Evolutionary conservation across 2,329 filamentous ascomycete genomes (phyloP), one percentile per base, ranked within the genome.

Genomic region (Botrytis byssoidea): DNA sequence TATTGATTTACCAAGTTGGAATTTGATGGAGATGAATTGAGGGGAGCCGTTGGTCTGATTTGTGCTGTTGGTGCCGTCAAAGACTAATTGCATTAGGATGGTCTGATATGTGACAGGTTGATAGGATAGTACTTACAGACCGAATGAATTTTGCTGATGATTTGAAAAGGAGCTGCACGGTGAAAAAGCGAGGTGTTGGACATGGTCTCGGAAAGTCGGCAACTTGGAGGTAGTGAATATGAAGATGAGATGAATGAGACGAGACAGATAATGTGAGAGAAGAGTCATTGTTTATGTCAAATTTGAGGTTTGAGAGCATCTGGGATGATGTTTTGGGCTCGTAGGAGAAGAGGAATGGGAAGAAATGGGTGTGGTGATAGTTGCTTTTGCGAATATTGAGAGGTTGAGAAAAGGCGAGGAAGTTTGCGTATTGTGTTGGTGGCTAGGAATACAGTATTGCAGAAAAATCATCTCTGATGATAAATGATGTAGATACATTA

Each of bases 21-120:
- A 29, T 4, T 42, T 6, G 20, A 9, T 44, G 1, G 25, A 29
- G 32, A 2, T 12, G 9, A 25, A 2, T 37, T 25, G 22, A 40
- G 22, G 32, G 12, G 2, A 61, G 12, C 4, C 0, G 59, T 44
- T 40, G 25, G 12, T 42, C 16, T 64, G 35, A 32, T 44, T 29
- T 0, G 14, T 5, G 4, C 1, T 20, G 1, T 12, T 29, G 25
- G 8, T 44, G 9, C 25, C 18, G 14, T 10, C 9, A 18, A 12
- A 12, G 35, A 44, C 37, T 64, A 8, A 3, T 44, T 29, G 7
- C 1, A 18, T 32, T 14, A 22, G 40, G 0, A 44, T 12, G 16
- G 0, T 22, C 8, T 44, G 20, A 14, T 64, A 32, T 20, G 18
- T 6, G 7, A 3, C 16, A 40, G 20, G 29, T 25, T 29, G 18